phyloP scores from a whole-genome alignment of 2,329 filamentous ascomycete species.

The Cercospora berteroae region DNA sequence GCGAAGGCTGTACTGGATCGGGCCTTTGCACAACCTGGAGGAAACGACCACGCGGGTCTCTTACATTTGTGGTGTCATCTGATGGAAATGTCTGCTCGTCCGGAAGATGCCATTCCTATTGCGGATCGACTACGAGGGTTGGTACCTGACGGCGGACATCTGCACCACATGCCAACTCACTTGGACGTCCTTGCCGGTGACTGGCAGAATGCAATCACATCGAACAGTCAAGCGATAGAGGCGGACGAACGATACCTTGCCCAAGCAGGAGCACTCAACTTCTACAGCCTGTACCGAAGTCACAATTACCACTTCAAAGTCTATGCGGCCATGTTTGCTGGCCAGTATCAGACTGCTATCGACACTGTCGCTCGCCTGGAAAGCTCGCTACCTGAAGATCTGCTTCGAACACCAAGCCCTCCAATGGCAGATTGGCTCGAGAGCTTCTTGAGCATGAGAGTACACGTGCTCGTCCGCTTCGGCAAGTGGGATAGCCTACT shows the following conservation, averaged over 20 bases:
- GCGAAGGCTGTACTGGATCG: conserved; percentile 58
- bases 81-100: conserved; percentile 70
- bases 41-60: conserved; percentile 63
- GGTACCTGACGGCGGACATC: conserved; percentile 67
- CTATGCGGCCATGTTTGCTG: conserved; percentile 76
- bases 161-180: conserved; percentile 76
- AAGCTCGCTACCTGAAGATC: conserved; percentile 58
- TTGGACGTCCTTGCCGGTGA: conserved; percentile 72
- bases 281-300: conserved; percentile 73
- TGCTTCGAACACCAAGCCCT: conserved; percentile 63
- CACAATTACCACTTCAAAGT: conserved; percentile 74
- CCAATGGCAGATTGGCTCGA: conserved; percentile 81
- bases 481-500: conserved; percentile 69
- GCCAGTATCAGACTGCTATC: conserved; percentile 61
- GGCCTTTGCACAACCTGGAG: conserved; percentile 53
- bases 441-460: conserved; percentile 63
- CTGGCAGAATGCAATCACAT: conserved; percentile 64
- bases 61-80: conserved; percentile 75
- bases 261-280: conserved; percentile 61
- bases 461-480: conserved; percentile 71
- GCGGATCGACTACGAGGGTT: conserved; percentile 64
- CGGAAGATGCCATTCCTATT: conserved; percentile 60
- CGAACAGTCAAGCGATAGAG: conserved; percentile 64
- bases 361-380: conserved; percentile 62
- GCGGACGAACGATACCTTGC: conserved; percentile 67